Percentiles rank a stretch among this genome's conserved stretches.
Evolutionary conservation across 2,329 filamentous ascomycete genomes (phyloP).

Genomic region (Polychaeton citri): DNA sequence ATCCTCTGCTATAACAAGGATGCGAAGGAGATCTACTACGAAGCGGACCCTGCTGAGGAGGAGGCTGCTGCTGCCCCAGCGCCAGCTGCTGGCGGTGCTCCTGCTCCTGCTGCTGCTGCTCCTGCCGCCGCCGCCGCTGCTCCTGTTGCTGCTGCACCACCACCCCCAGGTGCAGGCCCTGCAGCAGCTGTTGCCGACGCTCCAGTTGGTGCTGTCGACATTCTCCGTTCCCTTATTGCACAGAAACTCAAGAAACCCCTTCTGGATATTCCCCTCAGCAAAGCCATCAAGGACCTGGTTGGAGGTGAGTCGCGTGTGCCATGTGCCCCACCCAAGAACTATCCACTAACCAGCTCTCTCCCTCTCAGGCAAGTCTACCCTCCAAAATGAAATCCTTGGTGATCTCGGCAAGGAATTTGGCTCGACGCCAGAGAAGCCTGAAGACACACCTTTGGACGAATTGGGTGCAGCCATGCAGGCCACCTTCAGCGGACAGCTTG

Average conservation of each 20-base stretch:
- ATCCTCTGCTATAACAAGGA: conserved; percentile 99
- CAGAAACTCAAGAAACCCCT: conserved; percentile 96
- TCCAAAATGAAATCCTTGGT: conserved; percentile 97
- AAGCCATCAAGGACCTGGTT: conserved; percentile 96
- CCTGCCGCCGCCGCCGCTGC: conserved; percentile 42
- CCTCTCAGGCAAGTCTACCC: conserved; percentile 75
- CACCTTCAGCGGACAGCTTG: conserved; percentile 96
- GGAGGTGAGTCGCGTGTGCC: conserved; percentile 87
- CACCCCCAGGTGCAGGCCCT: conserved; percentile 63
- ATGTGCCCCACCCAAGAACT: background rate
- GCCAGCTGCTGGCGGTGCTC: conserved; percentile 34
- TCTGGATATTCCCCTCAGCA: conserved; percentile 77
- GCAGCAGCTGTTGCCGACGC: conserved; percentile 76
- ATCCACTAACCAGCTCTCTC: background rate
- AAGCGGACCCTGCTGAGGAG: conserved; percentile 88
- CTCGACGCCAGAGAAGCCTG: conserved; percentile 93
- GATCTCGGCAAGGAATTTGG: conserved; percentile 97
- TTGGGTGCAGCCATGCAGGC: conserved; percentile 90
- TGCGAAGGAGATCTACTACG: conserved; percentile 98
- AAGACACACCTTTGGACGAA: conserved; percentile 93
- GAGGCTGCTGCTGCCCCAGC: conserved; percentile 48
- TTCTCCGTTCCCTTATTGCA: conserved; percentile 77
- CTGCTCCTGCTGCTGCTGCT: conserved; percentile 32
- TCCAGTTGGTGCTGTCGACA: conserved; percentile 77
- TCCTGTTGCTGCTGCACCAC: conserved; percentile 40